These are phyloP conservation scores for Cryptococcus neoformans DNA, from an alignment of 1,284 basidiomycete genomes.

Conservation along the genomic window DNA sequence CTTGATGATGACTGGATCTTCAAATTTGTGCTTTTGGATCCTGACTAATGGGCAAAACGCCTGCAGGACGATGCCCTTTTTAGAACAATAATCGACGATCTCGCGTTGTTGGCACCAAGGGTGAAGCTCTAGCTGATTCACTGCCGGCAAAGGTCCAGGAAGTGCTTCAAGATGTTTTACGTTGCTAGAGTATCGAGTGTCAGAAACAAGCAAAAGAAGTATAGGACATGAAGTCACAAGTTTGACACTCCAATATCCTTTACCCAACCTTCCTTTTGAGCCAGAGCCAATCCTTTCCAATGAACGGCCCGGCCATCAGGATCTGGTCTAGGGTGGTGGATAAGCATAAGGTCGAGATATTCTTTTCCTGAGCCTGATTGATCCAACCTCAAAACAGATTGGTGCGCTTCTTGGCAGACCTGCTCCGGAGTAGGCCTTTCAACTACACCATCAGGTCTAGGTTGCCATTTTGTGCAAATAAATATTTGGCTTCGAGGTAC, in stretches of 20 bases:
- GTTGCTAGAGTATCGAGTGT: conserved; percentile 51
- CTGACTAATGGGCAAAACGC: conserved; percentile 73
- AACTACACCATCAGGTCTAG: not conserved
- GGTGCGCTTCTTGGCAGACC: conserved; percentile 8
- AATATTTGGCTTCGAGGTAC: conserved; percentile 33
- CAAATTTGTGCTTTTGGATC: conserved; percentile 54
- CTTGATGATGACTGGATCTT: conserved; percentile 56
- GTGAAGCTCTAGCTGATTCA: conserved; percentile 86
- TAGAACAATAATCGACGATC: conserved; percentile 70
- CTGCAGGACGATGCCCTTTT: conserved; percentile 66
- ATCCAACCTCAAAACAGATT: conserved; percentile 5
- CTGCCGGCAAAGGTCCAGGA: conserved; percentile 61
- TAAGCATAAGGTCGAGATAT: conserved; percentile 72
- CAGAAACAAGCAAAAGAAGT: not conserved
- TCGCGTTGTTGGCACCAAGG: conserved; percentile 76
- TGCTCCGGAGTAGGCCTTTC: conserved; percentile 5
- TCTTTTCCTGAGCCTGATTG: conserved; percentile 7
- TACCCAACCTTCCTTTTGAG: conserved; percentile 61
- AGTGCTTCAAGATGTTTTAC: conserved; percentile 77
- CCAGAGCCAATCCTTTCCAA: conserved; percentile 25
- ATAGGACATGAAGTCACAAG: conserved; percentile 54
- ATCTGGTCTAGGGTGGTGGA: conserved; percentile 54
- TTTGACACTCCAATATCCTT: conserved; percentile 71
- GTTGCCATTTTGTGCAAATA: conserved; percentile 58
- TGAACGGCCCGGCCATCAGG: conserved; percentile 20